Evolutionary conservation across 352 stramenopile species (phyloP), one percentile per base, ranked within the genome.

Genomic region (Phytophthora cryptogea): DNA sequence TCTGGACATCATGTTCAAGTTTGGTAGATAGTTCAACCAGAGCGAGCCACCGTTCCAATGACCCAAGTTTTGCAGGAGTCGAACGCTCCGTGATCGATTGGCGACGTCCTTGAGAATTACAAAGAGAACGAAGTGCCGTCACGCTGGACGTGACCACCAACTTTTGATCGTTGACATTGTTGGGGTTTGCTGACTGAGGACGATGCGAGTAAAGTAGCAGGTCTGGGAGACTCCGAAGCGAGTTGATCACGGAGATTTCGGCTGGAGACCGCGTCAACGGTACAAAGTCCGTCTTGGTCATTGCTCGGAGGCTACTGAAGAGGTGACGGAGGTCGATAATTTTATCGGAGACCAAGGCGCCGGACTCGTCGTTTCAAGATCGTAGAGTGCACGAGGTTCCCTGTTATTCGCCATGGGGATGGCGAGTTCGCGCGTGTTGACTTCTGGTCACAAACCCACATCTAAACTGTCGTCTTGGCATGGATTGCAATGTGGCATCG

Each of bases 401-500:
- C 40, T 44, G 14, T 16, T 43, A 5, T 14, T 42, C 23, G 14
- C 41, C 35, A 72, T 72, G 63, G 63, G 63, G 51, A 57, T 68
- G 58, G 52, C 58, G 37, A 68, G 41, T 28, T 64, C 63, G 13
- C 63, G 47, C 4, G 52, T 58, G 9, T 26, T 56, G 52, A 36
- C 35, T 11, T 59, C 54, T 16, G 35, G 60, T n/a, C 30, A 33
- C 31, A 11, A 31, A 11, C 39, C 63, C 1, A 39, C 23, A 5
- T 40, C 26, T 8, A 56, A 35, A 13, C 11, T 26, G 0, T 28
- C 26, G 28, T 47, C 65, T 40, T 67, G 45, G 63, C 42, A 68
- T 28, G 59, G 41, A 23, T 16, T 90, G 31, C 68, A 76, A 39
- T 76, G 69, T 28, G 73, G 78, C 0, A 59, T 87, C 40, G 70